Conservation (phyloP, 306 rosid genomes). For the Chamaecrista fasciculata region DNA sequence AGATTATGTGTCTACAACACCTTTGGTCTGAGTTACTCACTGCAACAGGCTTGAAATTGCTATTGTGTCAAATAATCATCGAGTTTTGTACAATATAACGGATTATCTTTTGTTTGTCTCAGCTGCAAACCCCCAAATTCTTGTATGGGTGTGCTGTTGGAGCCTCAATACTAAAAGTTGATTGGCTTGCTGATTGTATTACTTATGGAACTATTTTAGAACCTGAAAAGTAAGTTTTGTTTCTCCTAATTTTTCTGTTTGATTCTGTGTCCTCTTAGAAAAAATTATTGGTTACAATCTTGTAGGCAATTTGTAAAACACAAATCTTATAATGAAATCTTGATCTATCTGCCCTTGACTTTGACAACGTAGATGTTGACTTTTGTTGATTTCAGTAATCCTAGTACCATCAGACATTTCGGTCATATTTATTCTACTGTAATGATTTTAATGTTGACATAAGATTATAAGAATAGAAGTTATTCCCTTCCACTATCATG, state of each 20-base stretch:
- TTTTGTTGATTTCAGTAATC: constrained; percentile 10
- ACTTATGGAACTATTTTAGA: constrained; percentile 55
- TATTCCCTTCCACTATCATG: constrained; percentile 1
- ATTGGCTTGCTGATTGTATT: constrained; percentile 73
- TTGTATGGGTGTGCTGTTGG: constrained; percentile 89
- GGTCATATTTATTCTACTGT: background rate
- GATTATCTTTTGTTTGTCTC: constrained; percentile 40
- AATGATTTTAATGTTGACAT: background rate
- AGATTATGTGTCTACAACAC: background rate
- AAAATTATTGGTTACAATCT: background rate
- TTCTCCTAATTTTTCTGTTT: constrained; percentile 11
- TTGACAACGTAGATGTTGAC: constrained; percentile 20
- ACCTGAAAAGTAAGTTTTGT: constrained; percentile 71
- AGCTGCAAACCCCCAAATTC: constrained; percentile 79
- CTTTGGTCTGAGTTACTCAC: background rate
- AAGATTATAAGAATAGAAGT: background rate
- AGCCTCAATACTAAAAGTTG: constrained; percentile 63
- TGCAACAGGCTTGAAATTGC: background rate
- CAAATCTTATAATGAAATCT: constrained; percentile 4
- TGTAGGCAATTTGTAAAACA: background rate
- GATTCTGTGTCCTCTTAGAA: constrained; percentile 3
- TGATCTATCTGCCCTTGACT: constrained; percentile 1
- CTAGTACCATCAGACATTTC: background rate
- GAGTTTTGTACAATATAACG: constrained; percentile 11
- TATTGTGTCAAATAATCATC: background rate